Base-by-base conservation (phyloP, 768 basidiomycete species). In the Suillus subaureus region DNA sequence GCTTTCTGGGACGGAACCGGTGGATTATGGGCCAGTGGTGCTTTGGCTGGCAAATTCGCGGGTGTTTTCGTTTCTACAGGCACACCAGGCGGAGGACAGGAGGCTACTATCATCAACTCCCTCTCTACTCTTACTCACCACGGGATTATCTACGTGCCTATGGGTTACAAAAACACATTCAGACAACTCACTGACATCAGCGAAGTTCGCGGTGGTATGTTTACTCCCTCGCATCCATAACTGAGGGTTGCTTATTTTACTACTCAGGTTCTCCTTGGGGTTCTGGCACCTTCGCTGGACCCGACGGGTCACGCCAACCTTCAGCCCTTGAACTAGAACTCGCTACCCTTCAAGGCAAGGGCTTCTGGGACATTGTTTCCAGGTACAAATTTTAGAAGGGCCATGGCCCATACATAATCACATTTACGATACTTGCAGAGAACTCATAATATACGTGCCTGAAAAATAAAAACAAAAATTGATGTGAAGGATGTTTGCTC, bases 1-100 rank as follows among this genome's bases (percentile, higher is more conserved):
- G 74, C 82, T 0, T 90, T 95, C 78, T 93, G 91, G 87, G 92
- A 94, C 67, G 73, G 82, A 8, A 93, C 92, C 8, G 92, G 92
- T 63, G 70, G 75, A 2, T 82, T 91, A 35, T 93, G 92, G 92
- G 71, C 64, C 0, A 28, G 64, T 0, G 88, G 92, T 28, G 80
- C 77, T 3, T 80, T 95, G 61, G 76, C 82, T n/a, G 93, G 93
- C 70, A 96, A 96, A 76, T 89, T 86, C 68, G 93, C 85, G 4
- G 83, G 87, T 18, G 78, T 87, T 49, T 95, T 94, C 79, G 85
- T 92, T 60, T 89, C 89, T 26, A 89, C 90, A 1, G 90, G 83
- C 1, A 79, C 82, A 23, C 86, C 82, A 16, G 92, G 93, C 61
- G 92, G 93, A 66, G 94, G 94, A 23, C 93, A 94, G 70, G 90